Base-by-base conservation (phyloP, 345 rosid species). In the Pseudoturritis turrita region DNA sequence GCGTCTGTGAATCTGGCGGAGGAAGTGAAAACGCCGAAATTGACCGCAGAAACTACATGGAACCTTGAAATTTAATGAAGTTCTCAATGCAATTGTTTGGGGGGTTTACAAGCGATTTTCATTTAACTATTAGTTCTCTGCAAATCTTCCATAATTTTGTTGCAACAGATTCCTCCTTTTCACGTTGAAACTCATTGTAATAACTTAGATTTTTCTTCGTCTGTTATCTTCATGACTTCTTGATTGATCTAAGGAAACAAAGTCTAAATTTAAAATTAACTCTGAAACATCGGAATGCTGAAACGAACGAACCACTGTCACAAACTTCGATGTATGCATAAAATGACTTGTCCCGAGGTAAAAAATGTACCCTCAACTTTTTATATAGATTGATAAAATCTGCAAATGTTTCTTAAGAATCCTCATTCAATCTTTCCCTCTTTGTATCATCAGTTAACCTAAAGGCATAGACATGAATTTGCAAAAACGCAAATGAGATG, bases 31-130 rank as follows among this genome's bases (percentile, higher is more conserved):
- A 69, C 81, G 58, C 96, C 97, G 5, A 91, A 86, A 61, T 22
- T 87, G 64, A 87, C 65, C 8, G 97, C 93, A 7, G 97, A 91
- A 82, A 87, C 78, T 5, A 84, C 86, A 8, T 91, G 96, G 97
- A 81, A 85, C 79, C 78, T 91, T 35, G 93, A 89, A 55, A 78
- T 91, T 79, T 88, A 72, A 76, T 41, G 4, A 49, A 37, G 59
- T 59, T 7, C 6, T 28, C 36, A 37, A 15, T 33, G 40, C 26
- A 4, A 56, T 73, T 55, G 44, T 73, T 65, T 64, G 37, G 28
- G 39, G 21, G 39, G 59, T 46, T n/a, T 65, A 18, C 46, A 33
- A 41, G 19, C 71, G 45, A 26, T 15, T n/a, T n/a, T n/a, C n/a
- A n/a, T n/a, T 70, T 2, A 23, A 13, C 14, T 23, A 25, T 6